Evolutionary conservation across 139 green algal genomes (phyloP).

Genomic region (Volvox reticuliferus): DNA sequence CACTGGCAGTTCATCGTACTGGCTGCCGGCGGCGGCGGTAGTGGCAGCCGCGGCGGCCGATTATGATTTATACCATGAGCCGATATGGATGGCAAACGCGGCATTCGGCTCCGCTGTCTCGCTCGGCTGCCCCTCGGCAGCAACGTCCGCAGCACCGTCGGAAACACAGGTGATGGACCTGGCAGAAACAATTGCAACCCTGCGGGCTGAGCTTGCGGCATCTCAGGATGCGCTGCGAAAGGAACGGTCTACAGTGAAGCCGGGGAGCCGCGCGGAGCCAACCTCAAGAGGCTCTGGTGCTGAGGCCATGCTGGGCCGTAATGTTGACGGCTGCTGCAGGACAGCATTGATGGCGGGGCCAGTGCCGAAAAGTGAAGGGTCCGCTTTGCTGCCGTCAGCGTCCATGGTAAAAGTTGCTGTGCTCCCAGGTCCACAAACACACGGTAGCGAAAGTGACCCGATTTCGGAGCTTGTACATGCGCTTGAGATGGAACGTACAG

Average conservation of each 20-base stretch:
- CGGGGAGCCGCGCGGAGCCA: not conserved
- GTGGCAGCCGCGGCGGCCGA: not conserved
- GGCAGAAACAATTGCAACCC: not conserved
- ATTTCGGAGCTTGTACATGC: not conserved
- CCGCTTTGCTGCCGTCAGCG: no score
- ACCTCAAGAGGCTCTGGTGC: not conserved
- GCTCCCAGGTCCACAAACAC: not conserved
- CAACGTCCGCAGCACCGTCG: not conserved
- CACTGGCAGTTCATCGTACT: not conserved
- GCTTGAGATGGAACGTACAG: not conserved
- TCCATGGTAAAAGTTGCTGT: not conserved
- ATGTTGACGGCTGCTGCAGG: not conserved
- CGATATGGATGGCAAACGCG: slow-evolving; percentile 17
- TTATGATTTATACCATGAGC: not conserved
- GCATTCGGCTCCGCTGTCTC: not conserved
- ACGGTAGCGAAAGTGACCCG: not conserved
- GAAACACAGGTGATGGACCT: not conserved
- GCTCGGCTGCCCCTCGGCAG: not conserved
- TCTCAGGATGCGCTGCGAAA: not conserved
- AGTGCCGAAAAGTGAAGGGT: no score
- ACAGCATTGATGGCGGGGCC: not conserved
- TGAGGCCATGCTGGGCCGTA: not conserved
- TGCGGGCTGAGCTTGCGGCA: not conserved
- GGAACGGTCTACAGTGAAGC: not conserved
- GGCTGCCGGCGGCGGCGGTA: not conserved